A percentile compares a stretch with the other conserved stretches of the same genome.
Evolutionary conservation across 768 basidiomycete species (phyloP).

Genomic region (Pleurotus djamor): DNA sequence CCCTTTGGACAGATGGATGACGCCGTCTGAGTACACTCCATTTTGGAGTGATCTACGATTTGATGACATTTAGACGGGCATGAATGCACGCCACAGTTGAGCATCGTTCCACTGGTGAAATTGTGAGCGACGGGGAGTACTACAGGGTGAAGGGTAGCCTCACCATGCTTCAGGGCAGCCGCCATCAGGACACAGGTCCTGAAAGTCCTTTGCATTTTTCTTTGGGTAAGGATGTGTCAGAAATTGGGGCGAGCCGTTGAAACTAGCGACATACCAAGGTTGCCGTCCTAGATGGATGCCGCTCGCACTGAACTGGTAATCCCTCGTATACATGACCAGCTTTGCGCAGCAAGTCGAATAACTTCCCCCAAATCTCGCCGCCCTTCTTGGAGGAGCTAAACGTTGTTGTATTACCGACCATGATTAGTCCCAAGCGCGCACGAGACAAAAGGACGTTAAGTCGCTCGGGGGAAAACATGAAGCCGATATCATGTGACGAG

Average conservation of each 20-base stretch:
- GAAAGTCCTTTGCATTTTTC: slow-evolving; percentile 40
- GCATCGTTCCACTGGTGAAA: slow-evolving; percentile 38
- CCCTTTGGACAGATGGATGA: slow-evolving; percentile 36
- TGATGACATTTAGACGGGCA: slow-evolving; percentile 67
- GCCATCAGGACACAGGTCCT: slow-evolving; percentile 53
- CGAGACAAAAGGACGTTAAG: slow-evolving; percentile 72
- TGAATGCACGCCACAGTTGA: slow-evolving; percentile 49
- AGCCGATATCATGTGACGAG: slow-evolving; percentile 53
- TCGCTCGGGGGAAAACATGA: slow-evolving; percentile 70
- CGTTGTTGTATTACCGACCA: slow-evolving; percentile 64
- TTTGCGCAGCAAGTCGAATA: slow-evolving; percentile 42
- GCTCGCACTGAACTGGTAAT: slow-evolving; percentile 56
- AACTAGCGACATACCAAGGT: slow-evolving; percentile 25
- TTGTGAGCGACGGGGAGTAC: no score
- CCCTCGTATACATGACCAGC: slow-evolving; percentile 54
- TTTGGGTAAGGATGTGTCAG: background rate
- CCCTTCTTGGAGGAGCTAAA: slow-evolving; percentile 53
- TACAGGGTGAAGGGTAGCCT: no score
- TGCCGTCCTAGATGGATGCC: slow-evolving; percentile 41
- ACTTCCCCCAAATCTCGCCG: slow-evolving; percentile 44
- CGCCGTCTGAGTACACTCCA: slow-evolving; percentile 40
- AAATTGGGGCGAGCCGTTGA: background rate
- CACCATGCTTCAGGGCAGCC: slow-evolving; percentile 65
- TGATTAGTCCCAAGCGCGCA: slow-evolving; percentile 60
- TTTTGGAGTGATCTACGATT: slow-evolving; percentile 49